Evolutionary conservation across 345 rosid genomes (phyloP).

Genomic region (Laguncularia racemosa): DNA sequence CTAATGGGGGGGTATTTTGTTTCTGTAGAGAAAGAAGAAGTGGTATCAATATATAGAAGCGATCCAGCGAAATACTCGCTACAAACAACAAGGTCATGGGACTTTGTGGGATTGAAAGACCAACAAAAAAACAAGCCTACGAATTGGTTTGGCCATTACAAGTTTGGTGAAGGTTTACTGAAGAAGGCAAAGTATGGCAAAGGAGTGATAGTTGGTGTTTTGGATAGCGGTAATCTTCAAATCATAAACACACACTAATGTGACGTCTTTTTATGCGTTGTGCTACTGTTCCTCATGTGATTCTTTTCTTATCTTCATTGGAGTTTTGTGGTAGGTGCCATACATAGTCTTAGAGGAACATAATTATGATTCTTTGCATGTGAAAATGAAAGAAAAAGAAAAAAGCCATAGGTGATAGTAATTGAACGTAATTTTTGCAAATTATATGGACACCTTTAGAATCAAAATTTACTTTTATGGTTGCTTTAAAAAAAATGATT

Average conservation of each 20-base stretch:
- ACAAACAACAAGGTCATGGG: constrained; percentile 91
- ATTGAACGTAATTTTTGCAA: no score
- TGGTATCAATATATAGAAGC: constrained; percentile 43
- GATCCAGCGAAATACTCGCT: constrained; percentile 40
- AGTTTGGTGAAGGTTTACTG: constrained; percentile 21
- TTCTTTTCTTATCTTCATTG: constrained; percentile 8
- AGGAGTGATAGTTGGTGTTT: constrained; percentile 56
- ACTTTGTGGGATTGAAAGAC: constrained; percentile 58
- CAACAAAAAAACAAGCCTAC: not conserved
- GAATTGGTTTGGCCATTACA: not conserved
- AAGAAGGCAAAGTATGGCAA: constrained; percentile 53
- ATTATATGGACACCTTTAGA: no score
- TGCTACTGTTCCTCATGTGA: constrained; percentile 19
- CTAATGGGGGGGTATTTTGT: no score
- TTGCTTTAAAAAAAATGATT: no score
- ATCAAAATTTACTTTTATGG: no score
- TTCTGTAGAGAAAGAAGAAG: constrained; percentile 48
- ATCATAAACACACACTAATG: not conserved
- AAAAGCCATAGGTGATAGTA: no score
- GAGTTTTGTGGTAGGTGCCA: constrained; percentile 5
- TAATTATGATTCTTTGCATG: no score
- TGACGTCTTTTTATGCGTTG: not conserved
- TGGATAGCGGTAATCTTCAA: constrained; percentile 60
- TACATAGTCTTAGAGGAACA: no score
- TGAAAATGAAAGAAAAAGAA: no score